phyloP scores from a whole-genome alignment of 73 alveolate genomes.

The Loxodes magnus region DNA sequence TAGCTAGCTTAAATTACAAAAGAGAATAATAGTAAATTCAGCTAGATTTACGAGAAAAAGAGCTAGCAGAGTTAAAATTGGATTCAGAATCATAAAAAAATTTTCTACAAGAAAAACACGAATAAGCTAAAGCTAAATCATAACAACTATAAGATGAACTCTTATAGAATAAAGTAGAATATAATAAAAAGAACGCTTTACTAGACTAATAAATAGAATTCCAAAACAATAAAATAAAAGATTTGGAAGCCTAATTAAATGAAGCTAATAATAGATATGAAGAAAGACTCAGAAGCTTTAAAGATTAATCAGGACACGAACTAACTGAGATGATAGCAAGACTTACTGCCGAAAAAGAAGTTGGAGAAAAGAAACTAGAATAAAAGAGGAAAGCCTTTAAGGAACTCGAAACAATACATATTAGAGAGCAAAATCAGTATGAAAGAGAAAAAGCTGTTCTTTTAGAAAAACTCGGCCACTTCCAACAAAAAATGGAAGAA shows the following conservation, averaged over 20 bases:
- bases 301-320: slow-evolving; percentile 2
- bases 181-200: slow-evolving; percentile 1
- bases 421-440: not conserved
- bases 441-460: not conserved
- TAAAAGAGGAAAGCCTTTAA: not conserved
- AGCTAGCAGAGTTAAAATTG: slow-evolving; percentile 69
- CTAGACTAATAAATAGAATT: slow-evolving; percentile 5
- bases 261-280: slow-evolving; percentile 5
- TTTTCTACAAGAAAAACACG: not conserved
- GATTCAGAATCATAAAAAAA: slow-evolving; percentile 48
- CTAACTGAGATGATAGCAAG: not conserved
- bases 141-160: not conserved
- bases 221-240: not conserved
- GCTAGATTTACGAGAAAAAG: slow-evolving; percentile 79
- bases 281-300: slow-evolving; percentile 2
- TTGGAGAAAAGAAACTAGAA: not conserved
- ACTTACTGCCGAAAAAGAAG: not conserved
- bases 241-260: not conserved
- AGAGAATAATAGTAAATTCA: slow-evolving; percentile 54
- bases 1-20: slow-evolving; percentile 40
- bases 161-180: not conserved
- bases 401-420: not conserved
- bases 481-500: not conserved
- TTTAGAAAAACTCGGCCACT: not conserved
- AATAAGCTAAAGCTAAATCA: not conserved